These are phyloP conservation scores for Sphaerulina vaccinii DNA, from an alignment of 2,329 filamentous ascomycete genomes.

Conservation along the genomic window DNA sequence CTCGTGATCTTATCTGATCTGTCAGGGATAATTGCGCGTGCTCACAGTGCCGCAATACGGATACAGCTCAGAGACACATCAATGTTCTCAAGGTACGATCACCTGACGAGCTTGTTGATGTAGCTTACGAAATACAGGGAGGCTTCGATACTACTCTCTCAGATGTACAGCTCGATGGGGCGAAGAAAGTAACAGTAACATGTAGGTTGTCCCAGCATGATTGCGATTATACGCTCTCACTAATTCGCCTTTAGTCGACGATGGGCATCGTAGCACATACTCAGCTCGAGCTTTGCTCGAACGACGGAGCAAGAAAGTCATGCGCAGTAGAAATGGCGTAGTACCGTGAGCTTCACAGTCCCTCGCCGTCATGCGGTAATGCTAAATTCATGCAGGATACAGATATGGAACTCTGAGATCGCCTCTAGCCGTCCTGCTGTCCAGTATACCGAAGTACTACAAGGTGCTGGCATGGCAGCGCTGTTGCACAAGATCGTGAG, in stretches of 20 bases:
- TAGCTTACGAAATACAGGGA: slow-evolving; percentile 8
- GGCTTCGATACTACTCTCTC: slow-evolving; percentile 20
- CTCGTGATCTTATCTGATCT: slow-evolving; percentile 1
- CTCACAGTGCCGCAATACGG: slow-evolving; percentile 30
- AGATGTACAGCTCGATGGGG: slow-evolving; percentile 8
- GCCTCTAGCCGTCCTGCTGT: slow-evolving; percentile 30
- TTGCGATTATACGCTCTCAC: background rate
- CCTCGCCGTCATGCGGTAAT: background rate
- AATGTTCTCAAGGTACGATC: slow-evolving; percentile 32
- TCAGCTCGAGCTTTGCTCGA: slow-evolving; percentile 13
- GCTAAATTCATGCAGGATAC: slow-evolving; percentile 2
- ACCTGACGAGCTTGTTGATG: background rate
- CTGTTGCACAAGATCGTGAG: slow-evolving; percentile 29
- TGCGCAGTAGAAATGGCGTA: slow-evolving; percentile 24
- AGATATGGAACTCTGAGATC: slow-evolving; percentile 31
- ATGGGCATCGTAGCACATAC: slow-evolving; percentile 27
- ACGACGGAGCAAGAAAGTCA: slow-evolving; percentile 14
- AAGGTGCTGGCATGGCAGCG: slow-evolving; percentile 26
- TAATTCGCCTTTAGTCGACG: slow-evolving; percentile 17
- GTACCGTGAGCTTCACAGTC: slow-evolving; percentile 13
- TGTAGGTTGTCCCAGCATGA: slow-evolving; percentile 18
- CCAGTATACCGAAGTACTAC: slow-evolving; percentile 21
- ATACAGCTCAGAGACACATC: slow-evolving; percentile 35
- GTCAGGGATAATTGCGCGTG: slow-evolving; percentile 33
- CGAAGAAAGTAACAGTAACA: slow-evolving; percentile 17